Evolutionary conservation across 495 filamentous ascomycete species (phyloP), one percentile per base, ranked within the genome.

Genomic region (Daldinia bambusicola): DNA sequence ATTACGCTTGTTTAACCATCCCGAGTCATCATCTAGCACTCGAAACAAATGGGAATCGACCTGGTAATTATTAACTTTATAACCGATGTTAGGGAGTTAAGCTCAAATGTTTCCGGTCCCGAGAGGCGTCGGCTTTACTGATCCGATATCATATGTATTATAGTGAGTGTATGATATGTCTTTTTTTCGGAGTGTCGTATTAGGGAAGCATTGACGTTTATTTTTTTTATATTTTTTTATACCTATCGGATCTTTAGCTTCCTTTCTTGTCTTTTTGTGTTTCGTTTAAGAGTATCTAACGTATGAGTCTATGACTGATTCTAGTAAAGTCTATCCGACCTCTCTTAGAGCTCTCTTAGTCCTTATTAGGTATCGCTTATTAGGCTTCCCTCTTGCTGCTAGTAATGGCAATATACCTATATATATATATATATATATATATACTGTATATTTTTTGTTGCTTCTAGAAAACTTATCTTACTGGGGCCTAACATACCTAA

Each of bases 281-380:
- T 12, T 48, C n/a, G 3, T 48, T 16, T 48, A 20, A 18, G 16
- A n/a, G n/a, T n/a, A n/a, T n/a, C n/a, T n/a, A n/a, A n/a, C n/a
- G n/a, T n/a, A n/a, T n/a, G n/a, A n/a, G n/a, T n/a, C n/a, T 48
- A 48, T 18, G 18, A 18, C 43, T 48, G 43, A 10, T 48, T 48
- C 16, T 48, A 48, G 43, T 16, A 48, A 48, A 2, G 4, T 48
- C 43, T 48, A 48, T 48, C 43, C 43, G 43, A 48, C 43, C 43
- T 48, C 43, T 18, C 2, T 16, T 22, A n/a, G n/a, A 20, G 16
- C 26, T 16, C 12, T 9, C 12, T 6, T 26, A 16, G 22, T 40
- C 36, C 55, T 37, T 31, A 70, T 70, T 70, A 61, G 67, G 10
- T 53, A 8, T 63, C 55, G 38, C 12, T 53, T 38, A 43, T 31